Evolutionary conservation across 2,329 filamentous ascomycete species (phyloP).

Genomic region (Hymenoscyphus occultus): DNA sequence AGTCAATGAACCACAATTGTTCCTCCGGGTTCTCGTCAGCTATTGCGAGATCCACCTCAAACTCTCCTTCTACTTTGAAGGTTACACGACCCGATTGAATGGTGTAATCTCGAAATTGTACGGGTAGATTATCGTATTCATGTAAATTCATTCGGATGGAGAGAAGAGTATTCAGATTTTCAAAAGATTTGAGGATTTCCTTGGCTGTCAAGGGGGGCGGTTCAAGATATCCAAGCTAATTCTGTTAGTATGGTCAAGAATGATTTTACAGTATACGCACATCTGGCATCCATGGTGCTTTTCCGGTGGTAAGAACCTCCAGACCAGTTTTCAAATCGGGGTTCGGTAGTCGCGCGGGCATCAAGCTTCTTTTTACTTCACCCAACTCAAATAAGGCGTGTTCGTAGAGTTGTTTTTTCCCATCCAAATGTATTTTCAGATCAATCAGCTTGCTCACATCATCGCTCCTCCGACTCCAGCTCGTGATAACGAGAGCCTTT

Average conservation of each 20-base stretch:
- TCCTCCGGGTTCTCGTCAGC: constrained; percentile 78
- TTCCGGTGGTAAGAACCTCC: constrained; percentile 76
- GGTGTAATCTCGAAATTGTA: constrained; percentile 71
- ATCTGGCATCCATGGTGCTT: constrained; percentile 75
- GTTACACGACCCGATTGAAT: constrained; percentile 87
- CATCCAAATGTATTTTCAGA: constrained; percentile 70
- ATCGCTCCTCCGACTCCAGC: constrained; percentile 80
- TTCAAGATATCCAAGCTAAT: constrained; percentile 71
- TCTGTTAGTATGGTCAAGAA: constrained; percentile 20
- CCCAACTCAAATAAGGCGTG: constrained; percentile 60
- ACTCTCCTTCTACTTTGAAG: constrained; percentile 78
- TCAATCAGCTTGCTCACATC: constrained; percentile 88
- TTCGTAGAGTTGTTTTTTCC: constrained; percentile 59
- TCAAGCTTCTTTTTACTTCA: constrained; percentile 70
- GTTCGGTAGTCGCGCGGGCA: constrained; percentile 73
- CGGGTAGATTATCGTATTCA: constrained; percentile 72
- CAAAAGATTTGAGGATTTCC: constrained; percentile 70
- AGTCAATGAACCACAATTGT: constrained; percentile 92
- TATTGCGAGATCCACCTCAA: constrained; percentile 89
- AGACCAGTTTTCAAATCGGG: constrained; percentile 89
- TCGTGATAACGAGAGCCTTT: constrained; percentile 84
- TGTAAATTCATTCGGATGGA: constrained; percentile 81
- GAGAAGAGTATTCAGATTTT: constrained; percentile 79
- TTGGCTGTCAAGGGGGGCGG: constrained; percentile 67
- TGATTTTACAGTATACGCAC: constrained; percentile 44